Conservation (phyloP, 2,329 filamentous ascomycete species). For the Eurotiales sp. region DNA sequence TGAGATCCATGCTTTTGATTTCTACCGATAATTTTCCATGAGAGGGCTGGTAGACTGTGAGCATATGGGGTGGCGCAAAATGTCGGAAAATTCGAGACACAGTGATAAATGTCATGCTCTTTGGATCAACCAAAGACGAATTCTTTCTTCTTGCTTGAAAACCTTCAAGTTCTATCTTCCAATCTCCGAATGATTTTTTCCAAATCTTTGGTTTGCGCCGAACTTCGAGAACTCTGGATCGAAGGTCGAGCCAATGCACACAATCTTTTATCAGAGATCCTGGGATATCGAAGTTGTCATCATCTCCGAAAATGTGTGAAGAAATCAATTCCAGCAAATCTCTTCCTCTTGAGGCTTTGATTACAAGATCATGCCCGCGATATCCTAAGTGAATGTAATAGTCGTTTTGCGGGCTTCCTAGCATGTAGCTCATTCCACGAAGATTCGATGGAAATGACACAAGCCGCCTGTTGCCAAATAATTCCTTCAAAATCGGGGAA, state of each 20-base stretch:
- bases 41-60: constrained; percentile 48
- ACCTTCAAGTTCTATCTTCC: constrained; percentile 27
- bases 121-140: constrained; percentile 43
- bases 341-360: constrained; percentile 44
- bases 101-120: constrained; percentile 36
- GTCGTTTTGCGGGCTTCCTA: constrained; percentile 33
- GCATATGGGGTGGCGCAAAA: constrained; percentile 46
- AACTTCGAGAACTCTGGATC: constrained; percentile 48
- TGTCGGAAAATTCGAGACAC: constrained; percentile 46
- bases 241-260: constrained; percentile 58
- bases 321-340: constrained; percentile 38
- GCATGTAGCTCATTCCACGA: constrained; percentile 52
- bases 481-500: constrained; percentile 39
- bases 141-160: background rate
- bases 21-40: constrained; percentile 42
- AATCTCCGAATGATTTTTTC: constrained; percentile 43
- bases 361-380: constrained; percentile 36
- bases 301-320: constrained; percentile 21
- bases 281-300: constrained; percentile 48
- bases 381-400: constrained; percentile 56
- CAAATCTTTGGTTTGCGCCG: constrained; percentile 44
- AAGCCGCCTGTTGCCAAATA: constrained; percentile 55
- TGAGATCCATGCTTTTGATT: constrained; percentile 51
- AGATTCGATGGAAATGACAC: constrained; percentile 51
- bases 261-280: constrained; percentile 48